Conservation (phyloP, 73 alveolate species). For the Paramecium bursaria region DNA sequence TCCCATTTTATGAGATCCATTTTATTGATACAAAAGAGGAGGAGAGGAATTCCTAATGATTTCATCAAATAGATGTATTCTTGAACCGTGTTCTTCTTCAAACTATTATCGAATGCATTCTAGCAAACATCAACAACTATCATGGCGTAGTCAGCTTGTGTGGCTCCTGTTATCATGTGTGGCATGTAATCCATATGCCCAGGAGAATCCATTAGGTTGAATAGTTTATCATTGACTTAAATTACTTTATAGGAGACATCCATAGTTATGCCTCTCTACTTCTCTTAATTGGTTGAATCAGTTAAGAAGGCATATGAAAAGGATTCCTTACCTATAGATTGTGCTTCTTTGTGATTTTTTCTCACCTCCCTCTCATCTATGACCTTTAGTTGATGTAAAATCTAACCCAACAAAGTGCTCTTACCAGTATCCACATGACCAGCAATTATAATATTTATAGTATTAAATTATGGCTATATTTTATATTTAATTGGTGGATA, state of each 20-base stretch:
- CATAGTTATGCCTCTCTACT: slow-evolving; percentile 98
- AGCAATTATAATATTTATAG: slow-evolving; percentile 29
- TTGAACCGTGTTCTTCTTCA: slow-evolving; percentile 19
- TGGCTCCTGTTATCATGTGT: slow-evolving; percentile 98
- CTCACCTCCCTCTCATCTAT: slow-evolving; percentile 33
- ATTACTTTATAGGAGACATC: slow-evolving; percentile 89
- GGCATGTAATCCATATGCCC: slow-evolving; percentile 99
- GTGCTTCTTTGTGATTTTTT: slow-evolving; percentile 58
- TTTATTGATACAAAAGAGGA: slow-evolving; percentile 30
- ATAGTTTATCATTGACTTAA: slow-evolving; percentile 76
- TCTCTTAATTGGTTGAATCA: slow-evolving; percentile 76
- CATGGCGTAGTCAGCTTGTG: slow-evolving; percentile 72
- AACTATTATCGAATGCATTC: slow-evolving; percentile 61
- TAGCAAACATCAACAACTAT: slow-evolving; percentile 29
- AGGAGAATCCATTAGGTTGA: slow-evolving; percentile 97
- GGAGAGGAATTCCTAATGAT: slow-evolving; percentile 19
- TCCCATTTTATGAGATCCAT: slow-evolving; percentile 66
- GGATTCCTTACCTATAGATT: slow-evolving; percentile 58
- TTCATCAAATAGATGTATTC: slow-evolving; percentile 52
- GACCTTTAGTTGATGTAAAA: slow-evolving; percentile 29
- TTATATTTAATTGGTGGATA: slow-evolving; percentile 10
- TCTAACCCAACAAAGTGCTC: slow-evolving; percentile 50
- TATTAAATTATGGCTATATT: not conserved
- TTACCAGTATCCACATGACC: slow-evolving; percentile 68
- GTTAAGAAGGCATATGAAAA: slow-evolving; percentile 49